These are phyloP conservation scores for Exophiala sp. DNA, from an alignment of 2,329 filamentous ascomycete genomes.

Conservation along the genomic window DNA sequence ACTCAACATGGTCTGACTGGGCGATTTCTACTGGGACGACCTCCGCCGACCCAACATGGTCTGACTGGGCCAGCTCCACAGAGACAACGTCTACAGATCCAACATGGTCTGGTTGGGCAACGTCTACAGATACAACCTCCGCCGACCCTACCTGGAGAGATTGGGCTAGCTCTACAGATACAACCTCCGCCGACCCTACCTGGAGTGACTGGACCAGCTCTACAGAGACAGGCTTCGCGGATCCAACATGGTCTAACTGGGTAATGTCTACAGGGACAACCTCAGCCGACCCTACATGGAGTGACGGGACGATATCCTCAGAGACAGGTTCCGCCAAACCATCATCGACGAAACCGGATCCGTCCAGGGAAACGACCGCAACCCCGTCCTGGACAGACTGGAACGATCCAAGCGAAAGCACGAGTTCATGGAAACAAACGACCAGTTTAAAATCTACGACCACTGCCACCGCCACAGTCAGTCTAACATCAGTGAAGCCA, in stretches of 20 bases:
- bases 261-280: background rate
- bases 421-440: background rate
- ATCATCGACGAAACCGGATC: background rate
- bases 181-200: background rate
- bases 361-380: background rate
- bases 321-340: background rate
- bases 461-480: background rate
- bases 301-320: background rate
- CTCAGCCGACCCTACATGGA: background rate
- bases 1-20: constrained; percentile 9
- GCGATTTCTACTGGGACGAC: background rate
- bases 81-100: background rate
- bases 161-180: background rate
- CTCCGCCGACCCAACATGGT: background rate
- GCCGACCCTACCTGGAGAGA: background rate
- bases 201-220: background rate
- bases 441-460: background rate
- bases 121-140: background rate
- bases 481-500: background rate
- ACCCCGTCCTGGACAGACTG: constrained; percentile 1
- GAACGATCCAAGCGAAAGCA: background rate
- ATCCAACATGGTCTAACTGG: background rate
- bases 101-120: background rate
- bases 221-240: background rate
- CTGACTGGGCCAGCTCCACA: background rate